Base-by-base conservation (phyloP, 1,284 basidiomycete genomes). In the Hemileia vastatrix region DNA sequence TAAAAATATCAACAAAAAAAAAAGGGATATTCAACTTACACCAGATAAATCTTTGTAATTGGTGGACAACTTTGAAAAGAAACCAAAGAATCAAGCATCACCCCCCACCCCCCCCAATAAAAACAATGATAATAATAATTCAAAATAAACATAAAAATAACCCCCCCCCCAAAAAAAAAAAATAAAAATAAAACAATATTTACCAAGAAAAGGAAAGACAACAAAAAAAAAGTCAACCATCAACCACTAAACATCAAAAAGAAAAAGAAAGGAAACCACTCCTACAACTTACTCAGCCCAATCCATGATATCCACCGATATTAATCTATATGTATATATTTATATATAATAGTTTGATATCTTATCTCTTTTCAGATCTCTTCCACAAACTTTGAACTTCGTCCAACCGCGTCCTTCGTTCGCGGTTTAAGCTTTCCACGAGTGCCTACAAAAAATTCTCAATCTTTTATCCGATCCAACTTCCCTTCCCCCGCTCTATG, bases 41-140 rank as follows among this genome's bases (percentile, higher is more conserved):
- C 59, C 13, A 62, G 53, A 13, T 62, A 62, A 23, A 62, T 27
- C 23, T 62, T 62, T 1, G 59, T 62, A 40, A 62, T 62, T 27
- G 59, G 59, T 18, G 59, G 59, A 62, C 59, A 62, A 9, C 59
- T 62, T n/a, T n/a, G n/a, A n/a, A n/a, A n/a, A n/a, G n/a, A n/a
- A n/a, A n/a, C n/a, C n/a, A n/a, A n/a, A n/a, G n/a, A n/a, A n/a
- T n/a, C n/a, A n/a, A n/a, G n/a, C n/a, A n/a, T n/a, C n/a, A n/a
- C n/a, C n/a, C n/a, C n/a, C n/a, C n/a, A n/a, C n/a, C n/a, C n/a
- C n/a, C n/a, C n/a, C n/a, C n/a, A n/a, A n/a, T n/a, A n/a, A n/a
- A n/a, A n/a, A n/a, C n/a, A n/a, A n/a, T n/a, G n/a, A n/a, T n/a
- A n/a, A n/a, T n/a, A n/a, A n/a, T n/a, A n/a, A n/a, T n/a, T n/a